These are phyloP conservation scores for Allantophomopsis cytisporea DNA, from an alignment of 2,329 filamentous ascomycete species.

Conservation along the genomic window DNA sequence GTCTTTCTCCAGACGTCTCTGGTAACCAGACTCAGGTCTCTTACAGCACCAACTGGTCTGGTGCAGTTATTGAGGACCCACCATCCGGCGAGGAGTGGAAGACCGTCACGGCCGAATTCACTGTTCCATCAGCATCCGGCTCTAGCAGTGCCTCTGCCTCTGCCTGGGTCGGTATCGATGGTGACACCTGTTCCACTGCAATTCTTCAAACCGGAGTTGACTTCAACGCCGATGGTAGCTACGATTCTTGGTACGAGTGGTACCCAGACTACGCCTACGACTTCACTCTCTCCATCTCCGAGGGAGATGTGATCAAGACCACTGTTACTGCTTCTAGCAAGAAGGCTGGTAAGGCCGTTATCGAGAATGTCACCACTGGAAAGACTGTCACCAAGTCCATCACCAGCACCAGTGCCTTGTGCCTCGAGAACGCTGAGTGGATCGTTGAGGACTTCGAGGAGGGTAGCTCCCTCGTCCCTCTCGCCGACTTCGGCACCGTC, in stretches of 20 bases:
- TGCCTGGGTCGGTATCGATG: constrained; percentile 49
- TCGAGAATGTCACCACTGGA: constrained; percentile 31
- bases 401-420: constrained; percentile 21
- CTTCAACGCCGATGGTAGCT: constrained; percentile 30
- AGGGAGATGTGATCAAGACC: constrained; percentile 27
- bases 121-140: not conserved
- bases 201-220: constrained; percentile 31
- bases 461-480: constrained; percentile 23
- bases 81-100: constrained; percentile 18
- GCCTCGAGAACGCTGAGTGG: constrained; percentile 33
- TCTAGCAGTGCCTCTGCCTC: constrained; percentile 11
- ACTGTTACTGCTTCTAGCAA: constrained; percentile 22
- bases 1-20: not conserved
- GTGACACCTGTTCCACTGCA: constrained; percentile 32
- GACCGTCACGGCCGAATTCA: constrained; percentile 14
- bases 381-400: constrained; percentile 26
- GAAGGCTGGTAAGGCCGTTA: constrained; percentile 24
- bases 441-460: constrained; percentile 34
- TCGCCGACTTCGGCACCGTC: constrained; percentile 31
- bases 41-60: constrained; percentile 22
- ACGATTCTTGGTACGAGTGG: constrained; percentile 42
- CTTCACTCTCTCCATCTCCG: constrained; percentile 28
- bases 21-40: constrained; percentile 10
- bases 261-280: constrained; percentile 16
- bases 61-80: constrained; percentile 19